These are phyloP conservation scores for Fraxinus velutina DNA, from an alignment of 305 asterid species.

Conservation along the genomic window DNA sequence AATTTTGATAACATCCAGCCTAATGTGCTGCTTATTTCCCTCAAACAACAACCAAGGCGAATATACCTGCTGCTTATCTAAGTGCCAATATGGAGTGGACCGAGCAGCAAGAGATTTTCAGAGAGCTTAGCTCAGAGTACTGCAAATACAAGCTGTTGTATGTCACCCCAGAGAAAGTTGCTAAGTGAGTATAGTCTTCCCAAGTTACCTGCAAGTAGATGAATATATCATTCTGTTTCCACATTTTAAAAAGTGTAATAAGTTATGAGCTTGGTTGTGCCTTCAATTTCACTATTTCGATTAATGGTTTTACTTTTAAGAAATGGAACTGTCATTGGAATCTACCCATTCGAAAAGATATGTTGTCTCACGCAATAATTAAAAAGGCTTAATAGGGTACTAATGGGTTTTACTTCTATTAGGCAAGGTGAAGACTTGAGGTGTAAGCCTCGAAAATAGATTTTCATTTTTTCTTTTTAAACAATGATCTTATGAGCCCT, in stretches of 20 bases:
- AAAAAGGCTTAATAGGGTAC: not conserved
- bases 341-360: constrained; percentile 4
- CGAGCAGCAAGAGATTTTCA: constrained; percentile 93
- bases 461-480: not conserved
- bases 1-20: constrained; percentile 12
- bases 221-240: constrained; percentile 15
- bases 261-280: constrained; percentile 12
- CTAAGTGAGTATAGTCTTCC: constrained; percentile 59
- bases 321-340: constrained; percentile 5
- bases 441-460: not conserved
- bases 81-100: constrained; percentile 98
- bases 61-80: constrained; percentile 87
- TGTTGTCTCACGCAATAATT: not conserved
- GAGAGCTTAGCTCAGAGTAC: constrained; percentile 71
- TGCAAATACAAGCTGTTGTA: constrained; percentile 80
- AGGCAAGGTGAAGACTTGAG: not conserved
- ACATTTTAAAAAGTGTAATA: constrained; percentile 15
- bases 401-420: not conserved
- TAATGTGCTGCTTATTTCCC: constrained; percentile 18
- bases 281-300: constrained; percentile 14
- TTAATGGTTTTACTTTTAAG: not conserved
- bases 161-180: constrained; percentile 98
- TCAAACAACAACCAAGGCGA: constrained; percentile 55
- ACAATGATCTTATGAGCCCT: not conserved
- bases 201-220: constrained; percentile 14